Conservation (phyloP, 768 basidiomycete species). For the Auricularia sp. region DNA sequence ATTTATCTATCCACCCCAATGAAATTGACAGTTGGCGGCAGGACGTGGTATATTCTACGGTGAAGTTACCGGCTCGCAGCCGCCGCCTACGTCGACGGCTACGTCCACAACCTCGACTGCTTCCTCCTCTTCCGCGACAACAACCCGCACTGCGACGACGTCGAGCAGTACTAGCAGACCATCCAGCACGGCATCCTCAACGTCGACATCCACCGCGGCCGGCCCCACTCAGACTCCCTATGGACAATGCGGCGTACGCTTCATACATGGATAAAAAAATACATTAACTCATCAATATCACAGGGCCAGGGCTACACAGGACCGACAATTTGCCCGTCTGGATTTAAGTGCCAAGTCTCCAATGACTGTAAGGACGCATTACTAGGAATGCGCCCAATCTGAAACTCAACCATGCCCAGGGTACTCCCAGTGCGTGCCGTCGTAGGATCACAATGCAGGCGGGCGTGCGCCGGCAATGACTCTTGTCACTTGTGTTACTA, state of each 20-base stretch:
- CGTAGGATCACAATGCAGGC: background rate
- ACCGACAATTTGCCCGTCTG: constrained; percentile 22
- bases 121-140: background rate
- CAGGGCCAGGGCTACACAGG: constrained; percentile 32
- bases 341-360: constrained; percentile 25
- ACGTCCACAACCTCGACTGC: background rate
- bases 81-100: background rate
- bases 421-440: constrained; percentile 38
- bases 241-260: constrained; percentile 33
- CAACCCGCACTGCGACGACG: background rate
- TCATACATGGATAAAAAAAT: background rate
- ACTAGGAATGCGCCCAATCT: background rate
- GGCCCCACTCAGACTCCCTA: constrained; percentile 24
- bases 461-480: too few species aligned
- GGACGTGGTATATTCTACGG: constrained; percentile 43
- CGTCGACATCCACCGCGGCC: constrained; percentile 14
- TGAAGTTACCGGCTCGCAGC: constrained; percentile 15
- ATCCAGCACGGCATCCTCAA: constrained; percentile 10
- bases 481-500: too few species aligned
- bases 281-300: background rate
- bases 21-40: background rate
- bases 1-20: background rate
- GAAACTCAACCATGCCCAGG: constrained; percentile 16
- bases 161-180: background rate
- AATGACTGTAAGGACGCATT: constrained; percentile 31